These are phyloP conservation scores for Prunus mume DNA, from an alignment of 306 rosid species.

Conservation along the genomic window DNA sequence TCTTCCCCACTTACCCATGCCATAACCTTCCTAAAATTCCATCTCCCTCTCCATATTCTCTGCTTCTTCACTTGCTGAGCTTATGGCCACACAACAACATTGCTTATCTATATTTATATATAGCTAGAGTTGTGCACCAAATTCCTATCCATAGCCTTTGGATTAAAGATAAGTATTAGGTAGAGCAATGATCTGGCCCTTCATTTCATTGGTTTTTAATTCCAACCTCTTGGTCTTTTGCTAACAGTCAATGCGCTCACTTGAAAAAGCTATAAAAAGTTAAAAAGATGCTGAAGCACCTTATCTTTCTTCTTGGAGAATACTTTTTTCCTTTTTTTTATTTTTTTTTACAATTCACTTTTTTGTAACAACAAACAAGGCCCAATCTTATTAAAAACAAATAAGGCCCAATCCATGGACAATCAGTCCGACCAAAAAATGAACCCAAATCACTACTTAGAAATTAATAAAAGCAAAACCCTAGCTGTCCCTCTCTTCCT, in stretches of 20 bases:
- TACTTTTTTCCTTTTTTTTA: no score
- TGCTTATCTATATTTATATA: neutral
- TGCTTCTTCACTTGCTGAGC: neutral
- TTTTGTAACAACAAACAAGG: neutral
- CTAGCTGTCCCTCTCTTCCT: neutral
- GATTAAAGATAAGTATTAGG: neutral
- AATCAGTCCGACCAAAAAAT: no score
- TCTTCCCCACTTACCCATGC: slow-evolving; percentile 16
- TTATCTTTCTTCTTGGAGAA: neutral
- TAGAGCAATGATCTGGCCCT: neutral
- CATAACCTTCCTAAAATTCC: slow-evolving; percentile 10
- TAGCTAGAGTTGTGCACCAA: neutral
- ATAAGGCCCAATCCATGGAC: neutral
- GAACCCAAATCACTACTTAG: neutral
- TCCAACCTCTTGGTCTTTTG: neutral
- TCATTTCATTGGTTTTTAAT: neutral
- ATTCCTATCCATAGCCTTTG: slow-evolving; percentile 3
- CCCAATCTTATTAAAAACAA: neutral
- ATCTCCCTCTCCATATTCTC: slow-evolving; percentile 22
- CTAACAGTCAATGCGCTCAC: neutral
- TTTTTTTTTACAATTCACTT: no score
- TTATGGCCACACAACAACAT: neutral
- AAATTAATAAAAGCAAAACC: neutral
- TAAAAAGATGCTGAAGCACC: neutral
- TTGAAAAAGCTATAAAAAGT: neutral